phyloP scores from a whole-genome alignment of 768 basidiomycete genomes.

The Phanerochaete sordida region DNA sequence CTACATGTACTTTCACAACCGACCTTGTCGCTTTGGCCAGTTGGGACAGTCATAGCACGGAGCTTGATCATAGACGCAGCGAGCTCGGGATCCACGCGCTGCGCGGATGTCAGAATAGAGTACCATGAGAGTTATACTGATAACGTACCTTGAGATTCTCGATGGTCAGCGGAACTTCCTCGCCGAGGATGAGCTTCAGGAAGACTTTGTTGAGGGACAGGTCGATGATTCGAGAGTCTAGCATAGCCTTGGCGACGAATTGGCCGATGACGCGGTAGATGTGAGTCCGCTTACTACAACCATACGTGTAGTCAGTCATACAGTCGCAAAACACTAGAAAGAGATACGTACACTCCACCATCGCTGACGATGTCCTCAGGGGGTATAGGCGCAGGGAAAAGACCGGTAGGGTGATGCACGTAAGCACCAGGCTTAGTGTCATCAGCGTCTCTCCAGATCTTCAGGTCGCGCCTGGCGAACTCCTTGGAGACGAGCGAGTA shows the following conservation, averaged over 20 bases:
- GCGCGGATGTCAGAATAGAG: background rate
- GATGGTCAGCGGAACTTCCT: conserved; percentile 79
- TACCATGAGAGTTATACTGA: background rate
- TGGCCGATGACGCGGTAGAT: conserved; percentile 90
- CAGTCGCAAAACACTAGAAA: background rate
- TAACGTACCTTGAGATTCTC: conserved; percentile 71
- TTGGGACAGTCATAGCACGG: conserved; percentile 56
- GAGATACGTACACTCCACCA: conserved; percentile 62
- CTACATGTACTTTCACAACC: background rate
- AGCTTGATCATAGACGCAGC: conserved; percentile 84
- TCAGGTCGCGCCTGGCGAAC: conserved; percentile 84
- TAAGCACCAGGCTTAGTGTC: conserved; percentile 54
- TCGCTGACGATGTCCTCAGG: conserved; percentile 67
- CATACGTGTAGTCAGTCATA: background rate
- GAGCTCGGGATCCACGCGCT: conserved; percentile 83
- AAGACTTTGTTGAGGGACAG: conserved; percentile 94
- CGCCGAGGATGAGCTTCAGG: conserved; percentile 84
- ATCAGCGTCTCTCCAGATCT: conserved; percentile 91
- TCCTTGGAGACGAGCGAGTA: conserved; percentile 97
- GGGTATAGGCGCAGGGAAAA: conserved; percentile 85
- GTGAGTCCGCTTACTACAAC: conserved; percentile 71
- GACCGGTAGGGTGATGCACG: conserved; percentile 80
- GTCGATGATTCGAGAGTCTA: conserved; percentile 97
- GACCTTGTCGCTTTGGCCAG: conserved; percentile 52
- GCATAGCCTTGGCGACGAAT: conserved; percentile 94